A percentile compares a stretch with the other conserved stretches of the same genome.
These are phyloP conservation scores for Cenchrus fungigraminus DNA, from an alignment of 176 grass and related monocot genomes.

Conservation along the genomic window DNA sequence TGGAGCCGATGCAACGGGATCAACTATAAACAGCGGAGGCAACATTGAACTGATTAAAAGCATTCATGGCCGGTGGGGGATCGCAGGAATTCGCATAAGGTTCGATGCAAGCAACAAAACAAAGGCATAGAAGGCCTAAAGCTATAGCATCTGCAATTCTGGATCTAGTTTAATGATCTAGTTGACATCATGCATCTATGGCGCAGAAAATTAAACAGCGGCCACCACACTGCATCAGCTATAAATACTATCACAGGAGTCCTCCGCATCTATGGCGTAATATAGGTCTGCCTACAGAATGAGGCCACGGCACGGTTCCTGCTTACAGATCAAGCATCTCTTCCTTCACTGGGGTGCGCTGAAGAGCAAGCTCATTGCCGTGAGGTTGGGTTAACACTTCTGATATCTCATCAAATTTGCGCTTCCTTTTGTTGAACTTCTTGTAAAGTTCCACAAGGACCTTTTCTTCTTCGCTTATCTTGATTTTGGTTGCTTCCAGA, in stretches of 20 bases:
- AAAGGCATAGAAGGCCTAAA: too few species aligned
- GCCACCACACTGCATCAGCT: background rate
- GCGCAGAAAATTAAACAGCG: too few species aligned
- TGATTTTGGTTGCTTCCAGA: background rate
- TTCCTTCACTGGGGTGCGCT: background rate
- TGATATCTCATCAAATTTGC: conserved; percentile 32
- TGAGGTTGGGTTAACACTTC: background rate
- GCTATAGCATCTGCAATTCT: too few species aligned
- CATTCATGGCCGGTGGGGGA: too few species aligned
- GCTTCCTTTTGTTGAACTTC: conserved; percentile 33
- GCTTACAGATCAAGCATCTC: background rate
- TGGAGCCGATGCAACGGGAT: too few species aligned
- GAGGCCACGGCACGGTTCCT: background rate
- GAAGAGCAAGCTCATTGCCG: background rate
- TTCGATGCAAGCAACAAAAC: too few species aligned
- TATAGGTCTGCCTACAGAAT: background rate
- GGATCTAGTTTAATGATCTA: too few species aligned
- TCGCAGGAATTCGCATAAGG: too few species aligned
- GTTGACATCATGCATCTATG: too few species aligned
- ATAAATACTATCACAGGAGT: background rate
- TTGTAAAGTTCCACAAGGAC: background rate
- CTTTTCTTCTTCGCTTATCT: background rate
- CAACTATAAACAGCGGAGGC: too few species aligned
- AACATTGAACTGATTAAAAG: too few species aligned
- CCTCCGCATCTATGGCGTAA: background rate